Percentiles rank a stretch among this genome's conserved stretches.
These are phyloP conservation scores for Trichoderma simmonsii DNA, from an alignment of 2,329 filamentous ascomycete genomes.

Conservation along the genomic window DNA sequence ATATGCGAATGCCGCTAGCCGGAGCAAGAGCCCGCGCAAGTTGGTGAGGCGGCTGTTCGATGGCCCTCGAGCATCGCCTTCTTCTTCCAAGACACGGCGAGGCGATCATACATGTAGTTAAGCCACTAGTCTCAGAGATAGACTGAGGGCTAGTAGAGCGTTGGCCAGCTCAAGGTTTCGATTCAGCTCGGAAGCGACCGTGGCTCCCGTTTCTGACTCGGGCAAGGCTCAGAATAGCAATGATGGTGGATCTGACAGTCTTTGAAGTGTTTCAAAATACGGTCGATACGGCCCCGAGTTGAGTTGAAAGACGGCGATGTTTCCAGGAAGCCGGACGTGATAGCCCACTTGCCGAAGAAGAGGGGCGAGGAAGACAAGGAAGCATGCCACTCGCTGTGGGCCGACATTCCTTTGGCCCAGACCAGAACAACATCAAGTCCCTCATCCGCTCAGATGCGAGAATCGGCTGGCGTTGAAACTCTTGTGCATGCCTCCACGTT, in stretches of 20 bases:
- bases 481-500: background rate
- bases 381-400: background rate
- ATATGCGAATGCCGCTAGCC: background rate
- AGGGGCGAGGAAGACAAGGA: background rate
- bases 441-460: background rate
- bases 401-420: background rate
- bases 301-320: background rate
- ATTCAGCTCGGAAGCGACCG: slow-evolving; percentile 12
- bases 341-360: background rate
- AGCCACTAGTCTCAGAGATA: background rate
- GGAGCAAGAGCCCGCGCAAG: background rate
- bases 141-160: background rate
- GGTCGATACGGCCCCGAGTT: background rate
- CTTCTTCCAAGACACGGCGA: slow-evolving; percentile 1
- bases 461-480: background rate
- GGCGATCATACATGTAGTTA: background rate
- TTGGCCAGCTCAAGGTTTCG: background rate
- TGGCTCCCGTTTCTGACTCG: slow-evolving; percentile 1
- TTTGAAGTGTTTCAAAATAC: background rate
- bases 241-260: background rate
- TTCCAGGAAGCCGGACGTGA: background rate
- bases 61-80: background rate
- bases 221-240: background rate
- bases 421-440: background rate
- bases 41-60: background rate